These are phyloP conservation scores for Fusarium bulbicola DNA, from an alignment of 2,329 filamentous ascomycete genomes.

Conservation along the genomic window DNA sequence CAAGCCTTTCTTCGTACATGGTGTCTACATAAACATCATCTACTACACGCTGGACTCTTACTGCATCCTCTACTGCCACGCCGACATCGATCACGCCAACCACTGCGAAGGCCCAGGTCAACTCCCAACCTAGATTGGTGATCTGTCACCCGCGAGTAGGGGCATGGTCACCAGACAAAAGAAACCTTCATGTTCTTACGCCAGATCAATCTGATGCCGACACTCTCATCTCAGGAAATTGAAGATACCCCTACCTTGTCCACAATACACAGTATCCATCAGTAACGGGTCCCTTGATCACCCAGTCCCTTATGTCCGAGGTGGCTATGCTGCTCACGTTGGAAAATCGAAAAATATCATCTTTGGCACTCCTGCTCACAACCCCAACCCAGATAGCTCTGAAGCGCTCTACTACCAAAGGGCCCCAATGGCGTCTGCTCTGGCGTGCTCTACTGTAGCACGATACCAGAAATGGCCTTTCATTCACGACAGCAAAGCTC, in stretches of 20 bases:
- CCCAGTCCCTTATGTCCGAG: too few species aligned
- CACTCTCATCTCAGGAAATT: background rate
- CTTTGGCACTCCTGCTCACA: background rate
- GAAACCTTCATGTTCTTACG: background rate
- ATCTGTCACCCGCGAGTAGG: background rate
- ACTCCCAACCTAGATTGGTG: background rate
- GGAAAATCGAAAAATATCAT: background rate
- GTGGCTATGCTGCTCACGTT: background rate
- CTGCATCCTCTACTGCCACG: background rate
- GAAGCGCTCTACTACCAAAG: background rate
- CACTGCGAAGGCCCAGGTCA: background rate
- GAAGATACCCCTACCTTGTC: background rate
- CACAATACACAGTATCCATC: too few species aligned
- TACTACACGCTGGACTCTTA: background rate
- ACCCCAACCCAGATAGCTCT: background rate
- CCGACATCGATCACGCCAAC: background rate
- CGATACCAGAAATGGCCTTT: too few species aligned
- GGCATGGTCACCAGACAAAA: fast-evolving
- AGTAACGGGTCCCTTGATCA: background rate
- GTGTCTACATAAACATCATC: background rate
- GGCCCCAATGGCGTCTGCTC: background rate
- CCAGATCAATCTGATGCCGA: background rate
- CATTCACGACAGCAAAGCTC: too few species aligned
- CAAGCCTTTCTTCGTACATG: fast-evolving
- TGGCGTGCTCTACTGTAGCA: too few species aligned